These are phyloP conservation scores for Batrachochytrium dendrobatidis DNA, from an alignment of 371 early-diverging fungal species.

Conservation along the genomic window DNA sequence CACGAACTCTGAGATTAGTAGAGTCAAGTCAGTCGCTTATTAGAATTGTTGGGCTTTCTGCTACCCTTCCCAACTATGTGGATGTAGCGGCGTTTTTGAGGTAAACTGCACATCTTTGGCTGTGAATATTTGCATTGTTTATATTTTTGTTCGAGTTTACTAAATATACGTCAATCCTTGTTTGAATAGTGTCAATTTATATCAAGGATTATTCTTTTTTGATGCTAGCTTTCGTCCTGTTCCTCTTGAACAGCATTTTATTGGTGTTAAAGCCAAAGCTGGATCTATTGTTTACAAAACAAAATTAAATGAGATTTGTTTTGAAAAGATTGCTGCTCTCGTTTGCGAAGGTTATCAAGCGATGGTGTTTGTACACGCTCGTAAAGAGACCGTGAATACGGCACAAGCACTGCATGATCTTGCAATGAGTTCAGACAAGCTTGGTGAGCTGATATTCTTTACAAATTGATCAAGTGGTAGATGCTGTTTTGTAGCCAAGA, in stretches of 20 bases:
- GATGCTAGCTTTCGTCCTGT: constrained; percentile 91
- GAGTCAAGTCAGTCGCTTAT: constrained; percentile 90
- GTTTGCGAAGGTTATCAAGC: constrained; percentile 88
- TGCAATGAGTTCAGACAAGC: constrained; percentile 54
- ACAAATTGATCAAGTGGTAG: too few species aligned
- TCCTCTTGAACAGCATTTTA: constrained; percentile 90
- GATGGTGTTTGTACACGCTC: constrained; percentile 97
- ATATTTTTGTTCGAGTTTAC: background rate
- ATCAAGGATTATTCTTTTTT: constrained; percentile 92
- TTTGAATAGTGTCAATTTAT: constrained; percentile 68
- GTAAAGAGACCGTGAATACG: constrained; percentile 92
- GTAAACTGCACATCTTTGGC: constrained; percentile 23
- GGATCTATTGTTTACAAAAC: constrained; percentile 51
- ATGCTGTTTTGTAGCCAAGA: background rate
- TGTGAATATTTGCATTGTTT: background rate
- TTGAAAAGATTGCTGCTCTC: constrained; percentile 65
- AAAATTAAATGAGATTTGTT: constrained; percentile 76
- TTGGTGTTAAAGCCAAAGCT: constrained; percentile 81
- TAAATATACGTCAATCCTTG: constrained; percentile 1
- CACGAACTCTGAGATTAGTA: constrained; percentile 87
- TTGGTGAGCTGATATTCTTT: constrained; percentile 26
- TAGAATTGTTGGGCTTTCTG: constrained; percentile 98
- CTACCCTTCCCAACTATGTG: constrained; percentile 97
- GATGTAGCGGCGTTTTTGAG: constrained; percentile 93
- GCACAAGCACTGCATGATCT: constrained; percentile 74